phyloP scores from a whole-genome alignment of 2,329 filamentous ascomycete species.

The Fusarium sp. region DNA sequence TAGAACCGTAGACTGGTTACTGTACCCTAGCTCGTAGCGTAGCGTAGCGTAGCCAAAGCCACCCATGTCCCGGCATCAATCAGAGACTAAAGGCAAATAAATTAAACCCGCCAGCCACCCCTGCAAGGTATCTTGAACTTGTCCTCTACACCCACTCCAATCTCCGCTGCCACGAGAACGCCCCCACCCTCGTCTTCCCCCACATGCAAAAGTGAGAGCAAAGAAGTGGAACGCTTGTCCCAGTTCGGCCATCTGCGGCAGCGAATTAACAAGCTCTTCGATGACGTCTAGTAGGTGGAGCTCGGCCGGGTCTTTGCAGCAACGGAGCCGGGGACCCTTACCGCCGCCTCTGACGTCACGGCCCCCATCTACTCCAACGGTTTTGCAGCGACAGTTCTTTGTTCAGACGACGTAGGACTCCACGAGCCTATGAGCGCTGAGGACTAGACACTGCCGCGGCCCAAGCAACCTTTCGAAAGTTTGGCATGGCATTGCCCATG shows the following conservation, averaged over 20 bases:
- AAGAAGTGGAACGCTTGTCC: slow-evolving; percentile 14
- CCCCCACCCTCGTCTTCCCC: slow-evolving; percentile 2
- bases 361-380: slow-evolving; percentile 18
- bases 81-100: slow-evolving; percentile 32
- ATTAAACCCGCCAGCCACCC: slow-evolving; percentile 23
- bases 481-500: neutral
- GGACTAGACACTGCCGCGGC: neutral
- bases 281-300: slow-evolving; percentile 42
- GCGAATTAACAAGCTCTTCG: slow-evolving; percentile 34
- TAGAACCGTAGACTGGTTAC: slow-evolving; percentile 6
- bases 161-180: accelerated
- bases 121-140: slow-evolving; percentile 22
- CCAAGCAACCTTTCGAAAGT: neutral
- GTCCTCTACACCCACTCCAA: neutral
- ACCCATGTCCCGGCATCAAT: slow-evolving; percentile 25
- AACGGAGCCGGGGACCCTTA: slow-evolving; percentile 39
- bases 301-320: slow-evolving; percentile 39
- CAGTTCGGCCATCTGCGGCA: slow-evolving; percentile 20
- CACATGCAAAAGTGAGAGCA: slow-evolving; percentile 11
- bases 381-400: neutral
- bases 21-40: slow-evolving; percentile 23
- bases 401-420: neutral
- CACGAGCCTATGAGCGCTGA: neutral
- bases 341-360: slow-evolving; percentile 47
- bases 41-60: neutral